Evolutionary conservation across 2,329 filamentous ascomycete genomes (phyloP).

Genomic region (Trichoderma harzianum): DNA sequence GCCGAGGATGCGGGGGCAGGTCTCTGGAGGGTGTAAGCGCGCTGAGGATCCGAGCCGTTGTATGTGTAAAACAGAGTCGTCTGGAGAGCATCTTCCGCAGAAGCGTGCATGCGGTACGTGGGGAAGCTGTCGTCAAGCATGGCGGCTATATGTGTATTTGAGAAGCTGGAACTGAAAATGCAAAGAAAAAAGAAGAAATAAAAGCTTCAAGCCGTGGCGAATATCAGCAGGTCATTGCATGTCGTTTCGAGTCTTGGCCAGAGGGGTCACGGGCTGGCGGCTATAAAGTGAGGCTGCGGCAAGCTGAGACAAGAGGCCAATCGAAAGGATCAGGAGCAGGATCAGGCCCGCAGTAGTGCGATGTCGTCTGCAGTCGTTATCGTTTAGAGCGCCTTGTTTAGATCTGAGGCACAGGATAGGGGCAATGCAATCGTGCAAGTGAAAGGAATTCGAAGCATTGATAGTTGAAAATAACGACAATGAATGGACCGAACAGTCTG

Average conservation of each 20-base stretch:
- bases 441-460: neutral
- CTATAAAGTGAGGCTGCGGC: neutral
- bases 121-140: conserved; percentile 97
- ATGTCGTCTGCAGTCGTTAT: neutral
- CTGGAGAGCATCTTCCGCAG: conserved; percentile 51
- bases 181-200: neutral
- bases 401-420: neutral
- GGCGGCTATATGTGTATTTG: neutral
- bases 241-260: neutral
- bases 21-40: conserved; percentile 77
- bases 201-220: neutral
- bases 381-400: too few relatives aligned
- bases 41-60: conserved; percentile 74
- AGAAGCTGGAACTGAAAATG: neutral
- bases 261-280: neutral
- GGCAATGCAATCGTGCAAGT: neutral
- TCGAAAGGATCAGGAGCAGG: neutral
- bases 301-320: neutral
- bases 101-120: conserved; percentile 56
- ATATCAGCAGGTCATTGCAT: neutral
- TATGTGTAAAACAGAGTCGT: conserved; percentile 61
- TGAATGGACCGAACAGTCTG: too few relatives aligned
- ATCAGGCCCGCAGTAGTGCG: neutral
- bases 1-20: conserved; percentile 65
- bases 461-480: neutral